Base-by-base conservation (phyloP, 2,329 filamentous ascomycete genomes). In the Aspergillus tanneri region DNA sequence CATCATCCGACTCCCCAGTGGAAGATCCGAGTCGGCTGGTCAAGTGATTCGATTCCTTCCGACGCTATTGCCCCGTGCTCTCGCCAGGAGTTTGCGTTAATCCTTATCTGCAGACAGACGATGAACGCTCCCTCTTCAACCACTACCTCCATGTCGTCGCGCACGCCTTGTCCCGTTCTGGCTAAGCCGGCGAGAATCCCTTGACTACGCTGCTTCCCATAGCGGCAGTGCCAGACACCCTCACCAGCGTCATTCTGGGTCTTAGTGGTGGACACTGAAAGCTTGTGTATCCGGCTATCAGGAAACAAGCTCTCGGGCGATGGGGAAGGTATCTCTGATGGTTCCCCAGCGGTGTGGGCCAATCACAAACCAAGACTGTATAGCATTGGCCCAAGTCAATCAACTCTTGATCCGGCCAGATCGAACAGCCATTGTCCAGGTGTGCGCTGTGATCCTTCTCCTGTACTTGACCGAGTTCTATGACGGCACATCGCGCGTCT, bases 391-490 rank as follows among this genome's bases (percentile, higher is more conserved):
- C 2, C 60, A 62, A 43, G 58, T 64, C 0, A 61, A 58, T 18
- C 27, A 46, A 1, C 43, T 63, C 5, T 49, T 64, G 3, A 43
- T 48, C 5, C 46, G 46, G 11, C 46, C 54, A 2, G 57, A 60
- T 43, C 40, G 39, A 4, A 50, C 71, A 18, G 66, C 67, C 1
- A 66, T 69, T 9, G 68, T 73, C 0, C 65, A 72, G 42, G 69
- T 71, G 8, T 70, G 73, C 16, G 65, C 67, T 2, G 66, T 69
- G 12, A 68, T 71, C n/a, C 60, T 74, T 11, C 45, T 74, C 8
- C 63, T 74, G 0, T 74, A 70, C 47, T 68, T 74, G 61, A 72
- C 72, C 4, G 72, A 74, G 47, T 54, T 74, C 7, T 73, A 73
- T 18, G 72, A 74, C 45, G 70, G 72, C 30, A 67, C 70, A 2